Base-by-base conservation (phyloP, 2,329 filamentous ascomycete species). In the Fonsecaea erecta region DNA sequence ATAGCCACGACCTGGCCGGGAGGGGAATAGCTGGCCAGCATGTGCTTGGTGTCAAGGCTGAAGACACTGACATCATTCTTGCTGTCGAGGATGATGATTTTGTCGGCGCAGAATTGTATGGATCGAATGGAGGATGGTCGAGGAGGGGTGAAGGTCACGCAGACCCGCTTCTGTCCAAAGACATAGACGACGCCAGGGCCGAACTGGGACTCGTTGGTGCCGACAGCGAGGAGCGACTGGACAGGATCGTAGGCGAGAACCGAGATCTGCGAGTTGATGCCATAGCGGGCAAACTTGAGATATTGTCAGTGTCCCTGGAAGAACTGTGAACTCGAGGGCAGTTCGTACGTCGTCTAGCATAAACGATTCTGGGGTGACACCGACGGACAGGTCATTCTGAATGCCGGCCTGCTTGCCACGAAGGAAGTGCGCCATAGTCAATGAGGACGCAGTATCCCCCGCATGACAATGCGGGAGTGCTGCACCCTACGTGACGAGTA, bases 341-440 rank as follows among this genome's bases (percentile, higher is more conserved):
- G 75, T n/a, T n/a, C 78, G 63, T 81, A 87, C 90, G 78, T 97
- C 92, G 75, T 97, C 93, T 26, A 94, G 86, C 65, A 86, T 82
- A 76, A 98, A 97, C 14, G 91, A 81, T 67, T 92, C 90, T 40
- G 92, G 86, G 18, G 87, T 83, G 68, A 98, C 87, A 71, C 89
- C 90, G 18, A 88, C 88, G 59, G 93, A 97, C 71, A 99, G 85
- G 80, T 98, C 95, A 79, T 90, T 91, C 76, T 93, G 90, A 73
- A 99, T 90, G 74, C 95, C 95, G 63, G 92, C 87, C 84, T 98
- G 95, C 84, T 96, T 97, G 73, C 91, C 90, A 76, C 95, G 86
- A 68, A 99, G 82, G 76, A 98, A 94, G 73, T 90, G 87, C 62
- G 93, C 88, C 93, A 97, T 97, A 40, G 26, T 57, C 54, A 55